These are phyloP conservation scores for Candida sanyiensis DNA, from an alignment of 805 yeast genomes.

Conservation along the genomic window DNA sequence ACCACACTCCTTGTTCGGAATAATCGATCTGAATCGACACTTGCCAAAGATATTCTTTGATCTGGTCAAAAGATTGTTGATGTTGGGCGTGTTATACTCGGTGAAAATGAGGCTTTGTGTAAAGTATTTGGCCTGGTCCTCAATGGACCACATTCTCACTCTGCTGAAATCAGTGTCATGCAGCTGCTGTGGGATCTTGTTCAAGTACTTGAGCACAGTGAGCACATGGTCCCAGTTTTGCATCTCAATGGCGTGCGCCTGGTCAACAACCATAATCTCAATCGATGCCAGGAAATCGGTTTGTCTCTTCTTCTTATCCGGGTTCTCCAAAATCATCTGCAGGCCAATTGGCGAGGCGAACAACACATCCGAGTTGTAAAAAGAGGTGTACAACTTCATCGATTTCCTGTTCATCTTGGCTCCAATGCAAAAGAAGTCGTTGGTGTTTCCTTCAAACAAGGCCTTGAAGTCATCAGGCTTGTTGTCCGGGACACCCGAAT, in stretches of 20 bases:
- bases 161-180: slow-evolving; percentile 87
- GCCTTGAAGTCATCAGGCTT: slow-evolving; percentile 84
- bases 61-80: slow-evolving; percentile 54
- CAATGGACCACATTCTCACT: slow-evolving; percentile 87
- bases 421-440: slow-evolving; percentile 91
- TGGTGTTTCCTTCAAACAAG: slow-evolving; percentile 80
- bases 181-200: slow-evolving; percentile 70
- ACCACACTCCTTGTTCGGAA: slow-evolving; percentile 43
- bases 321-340: slow-evolving; percentile 67
- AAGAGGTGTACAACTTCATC: slow-evolving; percentile 74
- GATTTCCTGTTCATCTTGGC: slow-evolving; percentile 85
- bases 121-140: slow-evolving; percentile 65
- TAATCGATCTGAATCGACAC: slow-evolving; percentile 45
- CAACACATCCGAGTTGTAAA: slow-evolving; percentile 79
- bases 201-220: slow-evolving; percentile 61
- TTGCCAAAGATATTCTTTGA: slow-evolving; percentile 57
- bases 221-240: slow-evolving; percentile 88
- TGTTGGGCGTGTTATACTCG: slow-evolving; percentile 75
- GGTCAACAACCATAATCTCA: slow-evolving; percentile 75
- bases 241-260: slow-evolving; percentile 79
- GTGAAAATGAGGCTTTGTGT: slow-evolving; percentile 77
- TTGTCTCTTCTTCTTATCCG: slow-evolving; percentile 51
- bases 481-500: slow-evolving; percentile 36
- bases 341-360: slow-evolving; percentile 91
- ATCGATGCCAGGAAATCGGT: slow-evolving; percentile 84